phyloP scores from a whole-genome alignment of 192 early-diverging fungal genomes.

The Spizellomyces sp. region DNA sequence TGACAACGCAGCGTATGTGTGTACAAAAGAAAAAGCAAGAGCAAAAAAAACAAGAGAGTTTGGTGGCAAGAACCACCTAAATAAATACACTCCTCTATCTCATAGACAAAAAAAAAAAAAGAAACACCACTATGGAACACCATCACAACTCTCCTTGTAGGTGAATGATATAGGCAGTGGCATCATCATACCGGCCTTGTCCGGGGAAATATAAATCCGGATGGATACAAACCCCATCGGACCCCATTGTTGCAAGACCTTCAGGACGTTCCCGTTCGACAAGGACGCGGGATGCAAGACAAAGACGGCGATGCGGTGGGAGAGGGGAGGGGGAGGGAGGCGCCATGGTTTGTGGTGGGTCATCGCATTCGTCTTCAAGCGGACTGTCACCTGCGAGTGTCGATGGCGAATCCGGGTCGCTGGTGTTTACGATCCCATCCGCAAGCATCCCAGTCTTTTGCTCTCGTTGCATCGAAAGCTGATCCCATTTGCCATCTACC shows the following conservation, averaged over 20 bases:
- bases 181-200: conserved; percentile 50
- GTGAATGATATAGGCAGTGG: conserved; percentile 45
- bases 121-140: no score
- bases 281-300: conserved; percentile 13
- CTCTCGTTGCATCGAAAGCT: neutral
- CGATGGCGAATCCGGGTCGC: neutral
- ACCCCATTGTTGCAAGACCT: neutral
- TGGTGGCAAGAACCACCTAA: no score
- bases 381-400: neutral
- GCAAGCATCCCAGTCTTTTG: neutral
- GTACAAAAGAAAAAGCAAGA: no score
- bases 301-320: conserved; percentile 10
- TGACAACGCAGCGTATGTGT: no score
- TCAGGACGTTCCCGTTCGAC: conserved; percentile 24
- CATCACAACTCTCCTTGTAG: conserved; percentile 1
- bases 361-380: neutral
- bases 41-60: no score
- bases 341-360: neutral
- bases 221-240: neutral
- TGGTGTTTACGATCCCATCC: neutral
- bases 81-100: no score
- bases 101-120: no score
- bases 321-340: neutral
- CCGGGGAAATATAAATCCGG: conserved; percentile 36
- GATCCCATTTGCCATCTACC: neutral